Evolutionary conservation across 2,329 filamentous ascomycete species (phyloP), one percentile per base, ranked within the genome.

Genomic region (Stagonosporopsis rhizophila): DNA sequence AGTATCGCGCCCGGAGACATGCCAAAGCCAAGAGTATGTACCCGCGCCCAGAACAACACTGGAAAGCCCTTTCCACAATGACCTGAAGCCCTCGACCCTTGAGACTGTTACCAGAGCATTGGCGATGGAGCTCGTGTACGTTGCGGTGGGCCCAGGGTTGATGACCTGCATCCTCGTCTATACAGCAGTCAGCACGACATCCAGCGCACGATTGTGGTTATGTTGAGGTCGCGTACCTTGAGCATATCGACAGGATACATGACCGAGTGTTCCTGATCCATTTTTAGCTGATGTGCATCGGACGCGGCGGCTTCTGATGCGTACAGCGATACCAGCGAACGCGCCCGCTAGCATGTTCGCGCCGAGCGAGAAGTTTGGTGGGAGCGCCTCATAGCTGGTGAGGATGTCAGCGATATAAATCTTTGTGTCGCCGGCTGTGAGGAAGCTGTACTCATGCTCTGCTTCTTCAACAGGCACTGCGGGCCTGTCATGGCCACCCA

Each of bases 191-290:
- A 73, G 65, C 65, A 56, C 60, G 51, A 41, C 38, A 49, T 30
- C 45, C 52, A 46, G 39, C 15, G 41, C 30, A 32, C 4, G 15
- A 34, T 7, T 28, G 50, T 23, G 35, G 11, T 35, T 41, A 15
- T 23, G n/a, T 6, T 6, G 30, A 35, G 58, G 57, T 53, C 48
- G 71, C 81, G 63, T 77, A 97, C 95, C 89, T 99, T 99, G 75
- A 99, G 90, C 67, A 96, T 87, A 81, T 99, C 95, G 74, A 99
- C 90, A 19, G 95, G 95, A 75, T 99, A 99, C 95, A 99, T 98
- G 71, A 96, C 93, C 57, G 94, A 96, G 79, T 98, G 94, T 81
- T 98, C 94, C 93, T 97, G 58, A 61, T 44, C 59, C 60, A 65
- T 41, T 45, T 59, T 75, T 61, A 66, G 75, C 56, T 37, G 38